Evolutionary conservation across 1,284 basidiomycete species (phyloP), one percentile per base, ranked within the genome.

Genomic region (Sanguinoderma infundibulare): DNA sequence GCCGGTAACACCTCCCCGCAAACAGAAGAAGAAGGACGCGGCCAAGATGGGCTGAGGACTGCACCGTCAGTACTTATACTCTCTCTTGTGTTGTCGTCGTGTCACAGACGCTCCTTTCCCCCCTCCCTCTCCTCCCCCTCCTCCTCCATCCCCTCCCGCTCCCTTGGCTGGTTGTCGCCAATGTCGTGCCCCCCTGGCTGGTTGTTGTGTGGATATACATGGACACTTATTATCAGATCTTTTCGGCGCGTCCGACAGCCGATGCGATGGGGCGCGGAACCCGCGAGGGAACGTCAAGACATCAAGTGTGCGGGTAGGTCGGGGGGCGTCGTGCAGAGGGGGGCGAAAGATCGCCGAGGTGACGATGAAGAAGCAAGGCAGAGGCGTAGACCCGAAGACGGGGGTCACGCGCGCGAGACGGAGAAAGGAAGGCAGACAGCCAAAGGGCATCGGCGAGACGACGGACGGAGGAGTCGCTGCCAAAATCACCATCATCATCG

Each of bases 1-100:
- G 67, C 90, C 88, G 39, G 86, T 91, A 66, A 91, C 91, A 69
- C 91, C 91, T 65, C 90, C 91, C 64, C 91, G 91, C 76, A 92
- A 92, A 82, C 87, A 87, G 80, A 92, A 91, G 87, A 91, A 90
- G 85, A 92, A 92, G 83, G 79, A 80, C 67, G 89, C 86, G 69
- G 81, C 77, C 81, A 89, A 89, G 83, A 85, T 84, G 83, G 86
- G 84, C 73, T 87, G 70, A 82, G 62, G 75, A 55, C 62, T 64
- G 60, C 62, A 67, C 65, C 64, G 70, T 72, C 72, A 74, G 69
- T 73, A 70, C 65, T 59, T 66, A 62, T 56, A 61, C 63, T 65
- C 55, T 58, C 42, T 58, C 52, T 67, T 59, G 54, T 68, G 59
- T 60, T 61, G 63, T 63, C 55, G 64, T 60, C 67, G 65, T 66